A percentile compares a stretch with the other conserved stretches of the same genome.
phyloP scores from a whole-genome alignment of 345 rosid genomes.

The Dipteronia dyeriana region DNA sequence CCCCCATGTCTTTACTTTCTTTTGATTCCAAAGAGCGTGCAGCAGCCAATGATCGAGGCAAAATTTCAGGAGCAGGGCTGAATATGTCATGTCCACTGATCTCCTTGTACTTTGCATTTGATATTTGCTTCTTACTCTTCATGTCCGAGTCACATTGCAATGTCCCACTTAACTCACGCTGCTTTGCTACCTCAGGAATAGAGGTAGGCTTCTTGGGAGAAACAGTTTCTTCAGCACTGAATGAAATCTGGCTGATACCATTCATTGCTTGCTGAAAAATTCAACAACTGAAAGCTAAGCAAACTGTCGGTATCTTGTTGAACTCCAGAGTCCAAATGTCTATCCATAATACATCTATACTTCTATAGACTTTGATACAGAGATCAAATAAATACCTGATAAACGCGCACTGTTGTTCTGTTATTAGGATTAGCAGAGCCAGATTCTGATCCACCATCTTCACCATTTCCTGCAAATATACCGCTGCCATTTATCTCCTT shows the following conservation, averaged over 20 bases:
- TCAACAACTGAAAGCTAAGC: constrained; percentile 9
- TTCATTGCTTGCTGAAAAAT: constrained; percentile 64
- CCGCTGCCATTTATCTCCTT: constrained; percentile 94
- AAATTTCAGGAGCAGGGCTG: constrained; percentile 71
- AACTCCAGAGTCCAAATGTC: neutral
- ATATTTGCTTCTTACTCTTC: constrained; percentile 67
- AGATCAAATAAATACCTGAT: constrained; percentile 52
- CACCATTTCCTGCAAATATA: constrained; percentile 53
- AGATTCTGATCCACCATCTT: constrained; percentile 46
- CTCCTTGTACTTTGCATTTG: constrained; percentile 79
- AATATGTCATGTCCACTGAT: constrained; percentile 88
- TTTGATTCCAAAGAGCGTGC: constrained; percentile 50
- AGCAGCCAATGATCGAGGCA: constrained; percentile 65
- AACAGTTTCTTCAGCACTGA: constrained; percentile 64
- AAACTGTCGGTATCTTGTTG: constrained; percentile 2
- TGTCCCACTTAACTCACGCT: constrained; percentile 76
- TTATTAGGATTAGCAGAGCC: constrained; percentile 40
- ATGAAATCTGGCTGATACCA: constrained; percentile 85
- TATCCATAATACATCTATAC: neutral
- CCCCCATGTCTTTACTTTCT: constrained; percentile 62
- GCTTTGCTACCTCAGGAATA: constrained; percentile 82
- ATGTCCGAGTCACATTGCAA: constrained; percentile 58
- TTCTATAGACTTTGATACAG: constrained; percentile 3
- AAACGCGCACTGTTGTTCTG: constrained; percentile 61
- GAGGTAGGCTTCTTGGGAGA: constrained; percentile 76